Base-by-base conservation (phyloP, 176 grass and related monocot genomes). In the Metroxylon sagu region DNA sequence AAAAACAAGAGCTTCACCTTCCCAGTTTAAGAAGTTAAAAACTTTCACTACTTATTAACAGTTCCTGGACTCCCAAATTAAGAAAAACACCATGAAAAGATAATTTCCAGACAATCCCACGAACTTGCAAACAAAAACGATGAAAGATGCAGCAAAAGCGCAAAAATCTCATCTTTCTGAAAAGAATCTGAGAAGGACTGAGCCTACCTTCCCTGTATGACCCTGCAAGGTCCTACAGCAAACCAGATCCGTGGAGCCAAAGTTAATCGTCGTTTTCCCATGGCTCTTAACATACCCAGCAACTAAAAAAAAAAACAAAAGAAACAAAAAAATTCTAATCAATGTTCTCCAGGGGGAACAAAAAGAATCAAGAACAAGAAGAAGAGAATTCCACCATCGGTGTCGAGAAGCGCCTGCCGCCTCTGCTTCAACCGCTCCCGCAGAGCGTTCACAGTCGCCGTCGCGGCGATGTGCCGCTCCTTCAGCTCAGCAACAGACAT, bases 161-260 rank as follows among this genome's bases (percentile, higher is more conserved):
- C 35, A 43, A 43, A 12, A 43, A 14, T 43, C 8, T 14, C 35
- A 43, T 43, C 35, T 43, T 14, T 43, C 3, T 12, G 2, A 43
- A 43, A 43, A 14, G 10, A 43, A 43, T 43, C 5, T 12, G 10
- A 7, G 31, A 35, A 35, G 31, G 31, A 35, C 6, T 10, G 31
- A 43, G 5, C 35, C 35, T 77, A 96, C 92, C 83, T 96, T 96
- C 29, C 87, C 92, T 60, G 86, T 88, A 57, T 96, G 92, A 26
- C 90, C 90, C 68, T 84, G 90, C 52, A 95, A 72, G 68, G 83
- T 90, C 77, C 90, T 81, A 66, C 86, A 95, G 77, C 92, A 97
- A 48, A 97, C 87, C 72, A 97, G 92, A 97, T 97, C 87, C 69
- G 87, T 91, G 14, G 81, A 50, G 70, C 77, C 73, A 57, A 97